Percentiles rank a stretch among this genome's conserved stretches.
phyloP scores from a whole-genome alignment of 257 asterid species.

The Gentiana macrophylla region DNA sequence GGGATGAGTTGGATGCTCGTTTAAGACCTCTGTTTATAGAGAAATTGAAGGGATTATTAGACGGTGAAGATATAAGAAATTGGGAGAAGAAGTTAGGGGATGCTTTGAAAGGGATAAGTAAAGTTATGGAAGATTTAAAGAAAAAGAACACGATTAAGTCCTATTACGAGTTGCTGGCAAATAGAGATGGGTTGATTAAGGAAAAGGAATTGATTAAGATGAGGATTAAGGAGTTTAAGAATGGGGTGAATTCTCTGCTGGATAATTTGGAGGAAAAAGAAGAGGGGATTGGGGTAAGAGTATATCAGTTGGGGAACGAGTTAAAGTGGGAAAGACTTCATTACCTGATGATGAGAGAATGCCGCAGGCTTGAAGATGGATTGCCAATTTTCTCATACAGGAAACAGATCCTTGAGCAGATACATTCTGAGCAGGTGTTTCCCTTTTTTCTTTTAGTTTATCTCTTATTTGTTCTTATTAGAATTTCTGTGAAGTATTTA shows the following conservation, averaged over 20 bases:
- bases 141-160: conserved; percentile 4
- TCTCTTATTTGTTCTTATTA: not conserved
- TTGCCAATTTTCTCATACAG: conserved; percentile 67
- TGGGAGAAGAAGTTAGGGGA: conserved; percentile 31
- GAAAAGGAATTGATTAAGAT: conserved; percentile 43
- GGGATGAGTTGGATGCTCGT: conserved; percentile 40
- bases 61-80: conserved; percentile 33
- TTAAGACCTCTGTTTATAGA: conserved; percentile 35
- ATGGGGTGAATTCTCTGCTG: conserved; percentile 37
- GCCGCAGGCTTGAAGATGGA: conserved; percentile 73
- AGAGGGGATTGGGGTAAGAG: conserved; percentile 9
- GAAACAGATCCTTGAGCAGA: conserved; percentile 34
- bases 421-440: conserved; percentile 57
- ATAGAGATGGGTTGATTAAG: conserved; percentile 25
- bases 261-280: conserved; percentile 33
- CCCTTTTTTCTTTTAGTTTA: not conserved
- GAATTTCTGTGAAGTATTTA: too few relatives aligned
- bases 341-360: conserved; percentile 60
- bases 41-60: conserved; percentile 30
- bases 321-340: conserved; percentile 54
- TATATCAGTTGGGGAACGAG: conserved; percentile 32
- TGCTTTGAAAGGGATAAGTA: conserved; percentile 19
- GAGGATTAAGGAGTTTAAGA: conserved; percentile 55
- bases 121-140: conserved; percentile 3
- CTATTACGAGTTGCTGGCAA: conserved; percentile 15